Percentiles rank a stretch among this genome's conserved stretches.
These are phyloP conservation scores for Kwoniella europaea DNA, from an alignment of 768 basidiomycete species.

Conservation along the genomic window DNA sequence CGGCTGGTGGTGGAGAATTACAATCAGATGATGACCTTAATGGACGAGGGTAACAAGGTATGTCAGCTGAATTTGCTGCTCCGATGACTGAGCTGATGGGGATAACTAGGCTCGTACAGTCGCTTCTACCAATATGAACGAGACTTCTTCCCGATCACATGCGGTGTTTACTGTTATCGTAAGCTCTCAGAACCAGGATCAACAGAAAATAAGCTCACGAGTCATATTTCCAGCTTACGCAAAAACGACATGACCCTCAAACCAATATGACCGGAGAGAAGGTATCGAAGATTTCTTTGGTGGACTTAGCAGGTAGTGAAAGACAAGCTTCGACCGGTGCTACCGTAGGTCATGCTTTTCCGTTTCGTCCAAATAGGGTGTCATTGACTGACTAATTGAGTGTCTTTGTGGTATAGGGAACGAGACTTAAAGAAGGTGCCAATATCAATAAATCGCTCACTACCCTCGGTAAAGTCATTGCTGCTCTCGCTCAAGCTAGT, in stretches of 20 bases:
- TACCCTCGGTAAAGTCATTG: conserved; percentile 96
- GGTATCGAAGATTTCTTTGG: conserved; percentile 96
- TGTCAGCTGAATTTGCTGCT: no score
- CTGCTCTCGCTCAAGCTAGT: conserved; percentile 73
- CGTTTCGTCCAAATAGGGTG: neutral
- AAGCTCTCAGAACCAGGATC: neutral
- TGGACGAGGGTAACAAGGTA: conserved; percentile 97
- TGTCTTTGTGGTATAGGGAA: conserved; percentile 61
- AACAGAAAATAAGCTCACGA: conserved; percentile 15
- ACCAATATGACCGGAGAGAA: conserved; percentile 95
- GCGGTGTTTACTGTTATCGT: conserved; percentile 87
- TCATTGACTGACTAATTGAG: no score
- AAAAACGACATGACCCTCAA: conserved; percentile 81
- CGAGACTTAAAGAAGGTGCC: conserved; percentile 93
- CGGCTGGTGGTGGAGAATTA: conserved; percentile 89
- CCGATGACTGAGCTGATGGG: conserved; percentile 33
- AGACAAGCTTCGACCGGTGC: conserved; percentile 97
- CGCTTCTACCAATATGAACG: conserved; percentile 99
- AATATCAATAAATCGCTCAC: conserved; percentile 99
- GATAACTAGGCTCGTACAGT: conserved; percentile 76
- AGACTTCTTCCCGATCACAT: conserved; percentile 97
- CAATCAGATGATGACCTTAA: conserved; percentile 97
- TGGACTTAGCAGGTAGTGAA: conserved; percentile 96
- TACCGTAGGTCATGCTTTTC: conserved; percentile 61
- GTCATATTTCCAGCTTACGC: conserved; percentile 68